A percentile compares a stretch with the other conserved stretches of the same genome.
Conservation (phyloP, 2,329 filamentous ascomycete genomes). For the Rutstroemia sp. region DNA sequence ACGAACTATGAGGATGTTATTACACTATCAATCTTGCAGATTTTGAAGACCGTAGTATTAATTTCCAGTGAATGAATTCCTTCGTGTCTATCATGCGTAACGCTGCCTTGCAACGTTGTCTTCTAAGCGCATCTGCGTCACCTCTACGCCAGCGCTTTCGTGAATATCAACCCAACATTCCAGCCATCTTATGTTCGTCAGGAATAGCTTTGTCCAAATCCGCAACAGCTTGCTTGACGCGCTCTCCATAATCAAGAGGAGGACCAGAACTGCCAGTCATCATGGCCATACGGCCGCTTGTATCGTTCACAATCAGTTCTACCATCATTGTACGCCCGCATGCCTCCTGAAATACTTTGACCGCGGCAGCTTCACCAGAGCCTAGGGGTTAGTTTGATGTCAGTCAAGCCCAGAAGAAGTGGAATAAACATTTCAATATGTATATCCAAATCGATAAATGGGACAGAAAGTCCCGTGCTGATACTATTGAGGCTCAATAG, state of each 20-base stretch:
- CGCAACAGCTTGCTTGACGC: constrained; percentile 15
- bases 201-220: constrained; percentile 12
- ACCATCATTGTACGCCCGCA: constrained; percentile 19
- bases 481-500: not conserved
- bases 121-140: too few species aligned
- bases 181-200: constrained; percentile 4
- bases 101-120: too few species aligned
- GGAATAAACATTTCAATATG: not conserved
- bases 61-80: too few species aligned
- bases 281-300: constrained; percentile 14
- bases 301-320: constrained; percentile 19
- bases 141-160: too few species aligned
- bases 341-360: constrained; percentile 17
- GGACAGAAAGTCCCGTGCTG: not conserved
- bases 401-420: not conserved
- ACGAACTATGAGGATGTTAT: too few species aligned
- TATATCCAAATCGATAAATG: not conserved
- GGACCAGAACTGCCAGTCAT: constrained; percentile 13
- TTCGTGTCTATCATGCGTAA: too few species aligned
- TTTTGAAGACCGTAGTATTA: too few species aligned
- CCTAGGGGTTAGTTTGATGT: constrained; percentile 4
- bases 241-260: constrained; percentile 14
- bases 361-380: constrained; percentile 15
- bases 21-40: too few species aligned
- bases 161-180: not conserved